Conservation (phyloP, 2,329 filamentous ascomycete species). For the Colletotrichum caudatum region DNA sequence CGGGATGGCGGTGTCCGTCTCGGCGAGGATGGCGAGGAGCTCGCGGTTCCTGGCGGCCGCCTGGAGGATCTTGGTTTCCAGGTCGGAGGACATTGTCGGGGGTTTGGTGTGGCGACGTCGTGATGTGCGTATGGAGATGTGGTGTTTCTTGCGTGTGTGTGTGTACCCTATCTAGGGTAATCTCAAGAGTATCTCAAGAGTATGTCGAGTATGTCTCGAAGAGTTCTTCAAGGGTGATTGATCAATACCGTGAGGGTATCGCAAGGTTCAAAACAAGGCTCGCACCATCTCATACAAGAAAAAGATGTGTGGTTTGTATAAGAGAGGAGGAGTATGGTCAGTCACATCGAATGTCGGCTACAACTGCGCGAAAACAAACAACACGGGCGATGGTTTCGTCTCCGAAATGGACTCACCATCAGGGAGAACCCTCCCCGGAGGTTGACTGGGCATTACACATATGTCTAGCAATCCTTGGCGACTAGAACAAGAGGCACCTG, state of each 20-base stretch:
- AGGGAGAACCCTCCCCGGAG: neutral
- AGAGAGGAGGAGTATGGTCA: neutral
- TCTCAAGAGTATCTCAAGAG: too few species aligned
- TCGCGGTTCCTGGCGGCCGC: constrained; percentile 56
- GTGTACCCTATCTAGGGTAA: too few species aligned
- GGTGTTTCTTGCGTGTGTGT: too few species aligned
- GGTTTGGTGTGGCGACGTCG: too few species aligned
- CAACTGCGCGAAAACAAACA: neutral
- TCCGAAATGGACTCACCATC: neutral
- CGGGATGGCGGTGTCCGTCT: constrained; percentile 62
- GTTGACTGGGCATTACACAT: neutral
- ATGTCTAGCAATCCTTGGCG: constrained; percentile 29
- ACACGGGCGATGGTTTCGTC: neutral
- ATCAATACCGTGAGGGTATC: constrained; percentile 7
- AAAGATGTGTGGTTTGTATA: neutral
- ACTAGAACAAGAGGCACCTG: neutral
- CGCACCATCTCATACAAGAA: neutral
- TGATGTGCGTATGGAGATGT: too few species aligned
- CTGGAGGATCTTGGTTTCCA: constrained; percentile 53
- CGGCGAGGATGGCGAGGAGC: constrained; percentile 59
- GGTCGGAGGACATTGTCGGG: constrained; percentile 36
- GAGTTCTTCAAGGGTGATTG: neutral
- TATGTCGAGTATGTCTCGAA: too few species aligned
- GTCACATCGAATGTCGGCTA: neutral
- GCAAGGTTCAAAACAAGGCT: neutral